Base-by-base conservation (phyloP, 176 grass and related monocot species). In the Musa troglodytarum region DNA sequence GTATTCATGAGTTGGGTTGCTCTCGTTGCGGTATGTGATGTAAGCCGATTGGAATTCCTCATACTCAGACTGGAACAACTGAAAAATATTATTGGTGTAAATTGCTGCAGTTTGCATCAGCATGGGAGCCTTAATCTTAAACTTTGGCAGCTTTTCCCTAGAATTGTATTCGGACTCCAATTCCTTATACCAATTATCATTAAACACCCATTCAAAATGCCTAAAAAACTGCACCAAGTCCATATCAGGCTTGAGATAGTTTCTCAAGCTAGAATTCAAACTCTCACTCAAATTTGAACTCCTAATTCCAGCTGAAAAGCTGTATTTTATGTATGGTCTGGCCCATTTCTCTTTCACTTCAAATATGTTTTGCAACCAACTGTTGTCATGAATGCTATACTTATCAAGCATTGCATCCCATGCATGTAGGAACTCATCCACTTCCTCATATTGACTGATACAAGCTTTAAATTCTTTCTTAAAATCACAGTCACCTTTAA, bases 1-100 rank as follows among this genome's bases (percentile, higher is more conserved):
- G 78, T 87, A 89, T 65, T 89, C 84, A 53, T 70, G 73, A 65
- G 62, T 21, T 9, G 65, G 82, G 19, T 67, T 52, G 34, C 57
- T 87, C 61, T 93, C 85, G 28, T 89, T 71, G 76, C 79, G 75
- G 74, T 50, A 83, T 65, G 76, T 75, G 80, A 86, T 71, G 64
- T 86, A 92, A 83, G 83, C 86, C 65, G 81, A 88, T 57, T 88
- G 86, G 74, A 92, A 88, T 76, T 90, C 88, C 61, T 87, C 87
- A 12, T 85, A 89, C 71, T 93, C 87, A 59, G 78, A 74, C 69
- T 93, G 85, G 51, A 93, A 83, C 77, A 85, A 70, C 76, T 90
- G 84, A 78, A 89, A 93, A 76, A 89, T 90, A 23, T 83, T 83
- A 73, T 69, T 74, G 5, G 82, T 85, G 79, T 93, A 93, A 26